These are phyloP conservation scores for Colletotrichum nymphaeae DNA, from an alignment of 2,329 filamentous ascomycete species.

Conservation along the genomic window DNA sequence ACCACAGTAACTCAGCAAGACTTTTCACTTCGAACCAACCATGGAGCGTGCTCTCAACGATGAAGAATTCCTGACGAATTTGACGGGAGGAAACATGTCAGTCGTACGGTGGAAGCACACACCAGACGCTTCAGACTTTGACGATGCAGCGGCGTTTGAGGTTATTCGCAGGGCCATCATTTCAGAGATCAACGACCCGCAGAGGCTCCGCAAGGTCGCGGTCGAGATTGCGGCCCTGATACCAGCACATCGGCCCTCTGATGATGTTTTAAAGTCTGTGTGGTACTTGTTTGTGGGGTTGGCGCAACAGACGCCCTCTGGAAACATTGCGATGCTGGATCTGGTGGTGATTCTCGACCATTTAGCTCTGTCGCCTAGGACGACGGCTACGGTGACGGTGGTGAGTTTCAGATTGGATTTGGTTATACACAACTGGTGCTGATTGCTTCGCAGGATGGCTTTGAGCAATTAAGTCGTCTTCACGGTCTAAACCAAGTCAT, in stretches of 20 bases:
- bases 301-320: slow-evolving; percentile 34
- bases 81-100: background rate
- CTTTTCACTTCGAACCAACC: background rate
- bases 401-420: background rate
- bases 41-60: background rate
- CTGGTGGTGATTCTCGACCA: slow-evolving; percentile 29
- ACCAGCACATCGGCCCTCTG: background rate
- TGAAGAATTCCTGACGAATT: background rate
- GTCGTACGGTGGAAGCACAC: slow-evolving; percentile 8
- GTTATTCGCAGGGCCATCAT: slow-evolving; percentile 6
- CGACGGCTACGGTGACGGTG: slow-evolving; percentile 10
- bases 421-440: too few relatives aligned
- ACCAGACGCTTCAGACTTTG: slow-evolving; percentile 1
- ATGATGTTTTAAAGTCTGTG: slow-evolving; percentile 13
- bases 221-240: slow-evolving; percentile 6
- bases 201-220: background rate
- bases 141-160: slow-evolving; percentile 12
- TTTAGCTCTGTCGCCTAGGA: slow-evolving; percentile 30
- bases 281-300: slow-evolving; percentile 33
- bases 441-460: slow-evolving; percentile 8
- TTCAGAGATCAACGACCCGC: slow-evolving; percentile 14
- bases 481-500: slow-evolving; percentile 16
- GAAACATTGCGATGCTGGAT: slow-evolving; percentile 28
- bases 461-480: slow-evolving; percentile 26
- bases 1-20: background rate